Evolutionary conservation across 495 filamentous ascomycete species (phyloP).

Genomic region (Aspergillus affinis): DNA sequence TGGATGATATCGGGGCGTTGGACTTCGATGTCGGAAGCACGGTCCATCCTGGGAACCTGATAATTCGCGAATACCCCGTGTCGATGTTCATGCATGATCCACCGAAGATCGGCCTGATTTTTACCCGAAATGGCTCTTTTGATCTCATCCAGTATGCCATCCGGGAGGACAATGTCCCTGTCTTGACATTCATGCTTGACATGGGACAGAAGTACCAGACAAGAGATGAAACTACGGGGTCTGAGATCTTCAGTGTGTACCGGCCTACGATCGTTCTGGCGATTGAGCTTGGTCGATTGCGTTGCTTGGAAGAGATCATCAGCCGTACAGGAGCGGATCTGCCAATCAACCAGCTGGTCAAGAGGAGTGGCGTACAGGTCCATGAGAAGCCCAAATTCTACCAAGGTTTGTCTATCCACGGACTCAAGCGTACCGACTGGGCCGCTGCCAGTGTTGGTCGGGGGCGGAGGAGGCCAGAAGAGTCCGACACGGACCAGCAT

Average conservation of each 20-base stretch:
- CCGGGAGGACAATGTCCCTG: constrained; percentile 13
- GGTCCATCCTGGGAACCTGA: constrained; percentile 46
- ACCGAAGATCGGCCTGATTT: neutral
- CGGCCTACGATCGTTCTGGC: constrained; percentile 35
- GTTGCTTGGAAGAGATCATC: constrained; percentile 51
- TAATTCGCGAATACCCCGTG: constrained; percentile 33
- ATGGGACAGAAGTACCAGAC: constrained; percentile 30
- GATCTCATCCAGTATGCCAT: constrained; percentile 18
- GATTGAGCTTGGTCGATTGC: constrained; percentile 41
- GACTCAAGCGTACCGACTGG: constrained; percentile 67
- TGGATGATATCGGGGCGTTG: constrained; percentile 67
- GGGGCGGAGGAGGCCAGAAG: constrained; percentile 25
- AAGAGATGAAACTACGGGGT: constrained; percentile 20
- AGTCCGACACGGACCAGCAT: constrained; percentile 19
- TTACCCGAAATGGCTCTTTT: too few species aligned
- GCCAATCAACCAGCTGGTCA: constrained; percentile 60
- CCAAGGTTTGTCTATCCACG: constrained; percentile 68
- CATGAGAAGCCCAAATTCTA: constrained; percentile 65
- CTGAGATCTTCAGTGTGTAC: constrained; percentile 21
- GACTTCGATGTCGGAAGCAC: constrained; percentile 61
- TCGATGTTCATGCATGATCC: constrained; percentile 26
- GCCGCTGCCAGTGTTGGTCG: constrained; percentile 44
- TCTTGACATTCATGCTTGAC: constrained; percentile 49
- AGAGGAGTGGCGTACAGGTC: constrained; percentile 54
- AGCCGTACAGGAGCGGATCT: constrained; percentile 59